phyloP scores from a whole-genome alignment of 2,329 filamentous ascomycete species.

The Penicillium sp. region DNA sequence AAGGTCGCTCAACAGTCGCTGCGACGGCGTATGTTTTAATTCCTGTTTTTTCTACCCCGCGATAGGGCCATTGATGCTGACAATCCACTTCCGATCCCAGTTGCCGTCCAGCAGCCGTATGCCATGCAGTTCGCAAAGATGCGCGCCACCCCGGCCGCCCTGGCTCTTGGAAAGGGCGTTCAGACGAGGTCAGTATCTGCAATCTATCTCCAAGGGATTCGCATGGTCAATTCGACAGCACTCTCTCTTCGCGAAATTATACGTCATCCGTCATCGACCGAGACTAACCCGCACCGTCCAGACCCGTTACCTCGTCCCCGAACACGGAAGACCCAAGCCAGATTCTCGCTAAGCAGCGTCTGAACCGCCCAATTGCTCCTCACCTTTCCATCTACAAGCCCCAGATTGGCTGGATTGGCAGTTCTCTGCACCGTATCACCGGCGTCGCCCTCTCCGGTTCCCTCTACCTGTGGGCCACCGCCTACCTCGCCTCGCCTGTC shows the following conservation, averaged over 20 bases:
- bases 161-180: conserved; percentile 40
- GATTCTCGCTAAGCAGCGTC: conserved; percentile 75
- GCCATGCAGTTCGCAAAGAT: conserved; percentile 40
- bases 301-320: conserved; percentile 28
- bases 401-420: conserved; percentile 77
- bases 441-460: conserved; percentile 64
- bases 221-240: not conserved
- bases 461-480: conserved; percentile 72
- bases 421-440: conserved; percentile 76
- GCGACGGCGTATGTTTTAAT: conserved; percentile 43
- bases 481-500: conserved; percentile 74
- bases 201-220: not conserved
- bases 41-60: not conserved
- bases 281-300: conserved; percentile 21
- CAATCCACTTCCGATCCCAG: conserved; percentile 28
- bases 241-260: conserved; percentile 6
- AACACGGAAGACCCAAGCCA: conserved; percentile 33
- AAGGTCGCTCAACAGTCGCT: conserved; percentile 45
- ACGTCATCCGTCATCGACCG: conserved; percentile 25
- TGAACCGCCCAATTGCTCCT: conserved; percentile 72
- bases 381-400: conserved; percentile 82
- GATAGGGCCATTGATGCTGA: conserved; percentile 14
- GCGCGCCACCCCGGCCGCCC: conserved; percentile 41
- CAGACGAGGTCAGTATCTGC: conserved; percentile 43
- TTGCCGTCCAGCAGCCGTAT: conserved; percentile 43